Conservation (phyloP, 2,329 filamentous ascomycete species). For the Fonsecaea monophora region DNA sequence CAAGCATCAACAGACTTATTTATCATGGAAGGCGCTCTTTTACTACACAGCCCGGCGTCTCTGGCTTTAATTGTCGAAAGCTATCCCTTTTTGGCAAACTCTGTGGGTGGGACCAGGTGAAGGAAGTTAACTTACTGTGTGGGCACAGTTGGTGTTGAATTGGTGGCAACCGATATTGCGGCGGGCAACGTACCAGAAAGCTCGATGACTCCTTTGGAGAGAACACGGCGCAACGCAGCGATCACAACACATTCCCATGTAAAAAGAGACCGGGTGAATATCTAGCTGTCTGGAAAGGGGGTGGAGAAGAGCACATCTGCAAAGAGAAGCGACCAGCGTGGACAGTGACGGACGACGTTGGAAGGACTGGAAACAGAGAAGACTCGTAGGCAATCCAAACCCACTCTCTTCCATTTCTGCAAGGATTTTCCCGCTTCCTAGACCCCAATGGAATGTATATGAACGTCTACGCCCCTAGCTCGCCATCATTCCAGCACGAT, state of each 20-base stretch:
- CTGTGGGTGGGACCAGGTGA: neutral
- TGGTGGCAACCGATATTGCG: neutral
- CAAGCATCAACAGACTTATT: conserved; percentile 12
- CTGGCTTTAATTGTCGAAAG: conserved; percentile 7
- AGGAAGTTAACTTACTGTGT: neutral
- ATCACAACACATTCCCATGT: conserved; percentile 2
- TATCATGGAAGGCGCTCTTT: conserved; percentile 11
- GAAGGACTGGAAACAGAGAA: conserved; percentile 15
- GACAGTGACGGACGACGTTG: neutral
- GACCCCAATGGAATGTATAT: neutral
- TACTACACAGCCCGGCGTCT: conserved; percentile 9
- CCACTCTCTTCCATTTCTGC: neutral
- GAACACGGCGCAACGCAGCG: neutral
- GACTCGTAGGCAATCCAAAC: neutral
- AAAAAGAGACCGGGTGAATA: conserved; percentile 6
- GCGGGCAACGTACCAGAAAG: neutral
- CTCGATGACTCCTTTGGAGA: neutral
- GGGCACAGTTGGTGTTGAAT: neutral
- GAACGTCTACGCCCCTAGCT: neutral
- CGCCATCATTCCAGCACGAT: conserved; percentile 64
- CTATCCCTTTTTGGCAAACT: conserved; percentile 20
- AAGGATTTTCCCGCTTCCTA: neutral
- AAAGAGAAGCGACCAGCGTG: neutral
- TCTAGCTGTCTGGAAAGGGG: neutral
- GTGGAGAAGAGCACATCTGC: neutral